These are phyloP conservation scores for Penicillium nordicum DNA, from an alignment of 2,329 filamentous ascomycete species.

Conservation along the genomic window DNA sequence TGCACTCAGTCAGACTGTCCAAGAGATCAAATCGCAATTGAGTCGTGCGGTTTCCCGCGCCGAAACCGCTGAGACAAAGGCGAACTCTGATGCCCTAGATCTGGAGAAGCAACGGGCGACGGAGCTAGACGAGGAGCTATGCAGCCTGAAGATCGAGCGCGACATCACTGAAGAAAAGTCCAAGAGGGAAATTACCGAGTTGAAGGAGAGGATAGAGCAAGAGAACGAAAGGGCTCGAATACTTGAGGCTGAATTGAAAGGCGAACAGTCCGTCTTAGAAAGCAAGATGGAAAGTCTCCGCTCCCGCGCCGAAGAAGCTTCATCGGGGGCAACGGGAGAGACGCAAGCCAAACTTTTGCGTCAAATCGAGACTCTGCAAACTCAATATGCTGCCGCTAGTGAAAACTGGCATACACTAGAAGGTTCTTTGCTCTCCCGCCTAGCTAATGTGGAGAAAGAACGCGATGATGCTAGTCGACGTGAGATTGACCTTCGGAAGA, in stretches of 20 bases:
- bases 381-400: constrained; percentile 88
- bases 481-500: constrained; percentile 84
- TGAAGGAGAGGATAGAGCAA: constrained; percentile 69
- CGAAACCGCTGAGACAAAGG: constrained; percentile 63
- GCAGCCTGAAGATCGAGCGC: constrained; percentile 68
- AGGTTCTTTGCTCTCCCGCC: constrained; percentile 72
- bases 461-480: constrained; percentile 78
- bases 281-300: constrained; percentile 86
- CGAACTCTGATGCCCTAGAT: constrained; percentile 65
- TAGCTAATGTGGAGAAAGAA: constrained; percentile 80
- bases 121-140: constrained; percentile 62
- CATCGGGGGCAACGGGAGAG: constrained; percentile 75
- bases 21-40: constrained; percentile 67
- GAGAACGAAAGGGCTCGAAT: constrained; percentile 67
- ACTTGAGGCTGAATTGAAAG: constrained; percentile 72
- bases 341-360: constrained; percentile 84
- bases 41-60: constrained; percentile 64
- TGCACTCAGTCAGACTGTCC: constrained; percentile 62
- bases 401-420: constrained; percentile 99
- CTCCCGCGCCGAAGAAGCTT: constrained; percentile 80
- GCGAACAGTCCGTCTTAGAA: constrained; percentile 74
- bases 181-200: constrained; percentile 65
- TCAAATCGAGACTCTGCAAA: constrained; percentile 93
- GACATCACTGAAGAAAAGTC: constrained; percentile 68
- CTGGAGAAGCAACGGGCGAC: constrained; percentile 57